phyloP scores from a whole-genome alignment of 2,329 filamentous ascomycete genomes.

The Apiospora koreana region DNA sequence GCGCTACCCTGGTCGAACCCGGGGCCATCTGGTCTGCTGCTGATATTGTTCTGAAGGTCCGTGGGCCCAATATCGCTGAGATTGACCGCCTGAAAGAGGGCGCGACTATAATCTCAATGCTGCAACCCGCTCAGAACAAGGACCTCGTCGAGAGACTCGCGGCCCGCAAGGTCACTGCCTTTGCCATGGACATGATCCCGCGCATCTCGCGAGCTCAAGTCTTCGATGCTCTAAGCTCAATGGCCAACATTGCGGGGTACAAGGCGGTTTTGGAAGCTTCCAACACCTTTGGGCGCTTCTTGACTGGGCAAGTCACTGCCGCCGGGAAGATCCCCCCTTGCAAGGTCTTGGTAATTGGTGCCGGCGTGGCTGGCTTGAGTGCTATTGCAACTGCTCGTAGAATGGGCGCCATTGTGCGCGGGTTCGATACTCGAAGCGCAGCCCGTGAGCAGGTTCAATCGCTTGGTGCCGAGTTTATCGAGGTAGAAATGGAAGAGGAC shows the following conservation, averaged over 20 bases:
- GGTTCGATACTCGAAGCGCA: constrained; percentile 88
- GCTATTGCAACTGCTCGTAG: constrained; percentile 85
- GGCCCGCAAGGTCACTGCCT: constrained; percentile 69
- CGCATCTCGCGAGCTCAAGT: constrained; percentile 86
- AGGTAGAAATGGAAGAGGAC: constrained; percentile 83
- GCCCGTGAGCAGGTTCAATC: constrained; percentile 89
- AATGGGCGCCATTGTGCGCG: constrained; percentile 85
- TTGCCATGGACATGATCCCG: constrained; percentile 93
- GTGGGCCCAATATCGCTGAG: constrained; percentile 71
- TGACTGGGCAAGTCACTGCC: constrained; percentile 88
- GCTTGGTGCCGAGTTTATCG: constrained; percentile 85
- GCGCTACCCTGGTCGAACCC: constrained; percentile 73
- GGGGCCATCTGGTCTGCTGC: constrained; percentile 71
- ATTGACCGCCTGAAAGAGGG: constrained; percentile 67
- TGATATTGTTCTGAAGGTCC: constrained; percentile 83
- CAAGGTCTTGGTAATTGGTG: constrained; percentile 88
- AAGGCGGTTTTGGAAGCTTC: constrained; percentile 89
- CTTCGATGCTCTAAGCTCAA: constrained; percentile 86
- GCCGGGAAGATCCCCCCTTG: constrained; percentile 88
- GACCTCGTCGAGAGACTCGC: constrained; percentile 73
- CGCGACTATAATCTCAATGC: constrained; percentile 77
- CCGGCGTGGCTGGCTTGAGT: constrained; percentile 84
- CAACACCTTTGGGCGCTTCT: constrained; percentile 84
- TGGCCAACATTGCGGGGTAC: constrained; percentile 94
- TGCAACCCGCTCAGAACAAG: constrained; percentile 82